Percentiles rank a stretch among this genome's conserved stretches.
These are phyloP conservation scores for Cryptosporidium sp. DNA, from an alignment of 169 alveolate genomes.

Conservation along the genomic window DNA sequence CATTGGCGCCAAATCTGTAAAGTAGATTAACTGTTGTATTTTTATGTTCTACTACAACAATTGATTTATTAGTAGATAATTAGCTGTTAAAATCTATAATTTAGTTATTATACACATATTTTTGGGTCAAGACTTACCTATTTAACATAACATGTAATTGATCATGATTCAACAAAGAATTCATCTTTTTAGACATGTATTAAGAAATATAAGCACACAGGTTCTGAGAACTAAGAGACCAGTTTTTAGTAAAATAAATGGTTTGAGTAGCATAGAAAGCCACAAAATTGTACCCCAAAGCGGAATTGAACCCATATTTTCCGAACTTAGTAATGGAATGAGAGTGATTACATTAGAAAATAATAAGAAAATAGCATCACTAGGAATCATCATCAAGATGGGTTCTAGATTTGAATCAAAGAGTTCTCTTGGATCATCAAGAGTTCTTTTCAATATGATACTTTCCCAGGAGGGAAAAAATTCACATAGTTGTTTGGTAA, in stretches of 20 bases:
- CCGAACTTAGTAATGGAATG: constrained; percentile 43
- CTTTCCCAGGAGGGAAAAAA: constrained; percentile 8
- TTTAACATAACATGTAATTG: neutral
- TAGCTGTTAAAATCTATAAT: neutral
- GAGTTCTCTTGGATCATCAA: constrained; percentile 36
- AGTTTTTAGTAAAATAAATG: constrained; percentile 8
- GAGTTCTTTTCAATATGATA: constrained; percentile 17
- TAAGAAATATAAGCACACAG: constrained; percentile 31
- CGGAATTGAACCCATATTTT: constrained; percentile 20
- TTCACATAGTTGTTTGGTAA: neutral
- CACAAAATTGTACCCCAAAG: neutral
- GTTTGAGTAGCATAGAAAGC: neutral
- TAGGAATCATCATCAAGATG: constrained; percentile 18
- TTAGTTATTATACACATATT: neutral
- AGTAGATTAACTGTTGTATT: neutral
- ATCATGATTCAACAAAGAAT: constrained; percentile 12
- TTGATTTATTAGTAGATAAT: neutral
- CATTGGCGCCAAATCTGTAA: neutral
- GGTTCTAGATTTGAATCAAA: constrained; percentile 58
- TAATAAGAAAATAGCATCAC: neutral
- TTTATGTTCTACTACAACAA: neutral
- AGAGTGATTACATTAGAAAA: constrained; percentile 33
- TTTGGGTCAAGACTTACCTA: neutral
- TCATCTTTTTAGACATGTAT: constrained; percentile 12
- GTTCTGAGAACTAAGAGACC: constrained; percentile 34